Percentiles rank a stretch among this genome's conserved stretches.
phyloP scores from a whole-genome alignment of 2,329 filamentous ascomycete genomes.

The Neoscytalidium dimidiatum region DNA sequence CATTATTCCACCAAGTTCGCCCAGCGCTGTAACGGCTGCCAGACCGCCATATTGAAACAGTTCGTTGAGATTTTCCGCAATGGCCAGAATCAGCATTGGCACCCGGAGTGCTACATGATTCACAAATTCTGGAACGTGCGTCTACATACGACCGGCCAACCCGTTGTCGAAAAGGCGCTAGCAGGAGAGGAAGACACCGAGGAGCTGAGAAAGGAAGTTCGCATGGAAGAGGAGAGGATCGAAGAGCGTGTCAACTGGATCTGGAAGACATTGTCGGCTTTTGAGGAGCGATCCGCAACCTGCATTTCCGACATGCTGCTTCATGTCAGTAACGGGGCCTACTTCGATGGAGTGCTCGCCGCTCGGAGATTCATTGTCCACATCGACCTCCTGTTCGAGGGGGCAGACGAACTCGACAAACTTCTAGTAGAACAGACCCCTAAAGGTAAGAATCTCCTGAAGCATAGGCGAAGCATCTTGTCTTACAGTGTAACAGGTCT shows the following conservation, averaged over 20 bases:
- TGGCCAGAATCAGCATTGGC: conserved; percentile 98
- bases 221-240: conserved; percentile 87
- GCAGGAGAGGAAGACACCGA: conserved; percentile 60
- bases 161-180: conserved; percentile 36
- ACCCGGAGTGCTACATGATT: conserved; percentile 99
- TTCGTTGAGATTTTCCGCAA: conserved; percentile 99
- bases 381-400: conserved; percentile 87
- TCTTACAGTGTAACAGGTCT: conserved; percentile 59
- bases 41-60: conserved; percentile 96
- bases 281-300: conserved; percentile 95
- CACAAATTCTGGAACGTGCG: conserved; percentile 99
- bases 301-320: conserved; percentile 99
- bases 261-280: conserved; percentile 95
- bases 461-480: not conserved
- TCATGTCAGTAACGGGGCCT: conserved; percentile 96
- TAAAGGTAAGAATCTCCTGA: conserved; percentile 63
- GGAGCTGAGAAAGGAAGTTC: conserved; percentile 73
- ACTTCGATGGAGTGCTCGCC: conserved; percentile 90
- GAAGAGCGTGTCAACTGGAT: conserved; percentile 98
- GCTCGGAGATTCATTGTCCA: conserved; percentile 96
- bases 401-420: conserved; percentile 80
- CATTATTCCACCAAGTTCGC: conserved; percentile 98
- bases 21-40: conserved; percentile 93
- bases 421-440: conserved; percentile 68
- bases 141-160: conserved; percentile 53